These are phyloP conservation scores for Nannochloropsis gaditana DNA, from an alignment of 108 stramenopile species.

Conservation along the genomic window DNA sequence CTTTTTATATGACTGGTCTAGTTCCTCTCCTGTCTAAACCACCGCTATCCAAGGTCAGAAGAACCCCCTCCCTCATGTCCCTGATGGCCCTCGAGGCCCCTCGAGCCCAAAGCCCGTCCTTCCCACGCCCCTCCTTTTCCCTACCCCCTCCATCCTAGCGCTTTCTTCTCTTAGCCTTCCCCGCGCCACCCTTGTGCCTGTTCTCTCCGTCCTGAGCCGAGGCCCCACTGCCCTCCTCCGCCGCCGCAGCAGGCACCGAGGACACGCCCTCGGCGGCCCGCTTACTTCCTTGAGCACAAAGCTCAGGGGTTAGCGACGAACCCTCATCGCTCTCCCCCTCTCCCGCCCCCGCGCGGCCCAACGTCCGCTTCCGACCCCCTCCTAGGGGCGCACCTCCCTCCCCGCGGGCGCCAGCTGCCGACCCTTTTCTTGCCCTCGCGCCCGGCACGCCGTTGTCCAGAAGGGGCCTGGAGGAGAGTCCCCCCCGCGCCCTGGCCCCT, in stretches of 20 bases:
- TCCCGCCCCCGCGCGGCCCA: not conserved
- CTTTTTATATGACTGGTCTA: no score
- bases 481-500: not conserved
- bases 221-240: not conserved
- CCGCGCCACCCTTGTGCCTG: not conserved
- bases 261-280: not conserved
- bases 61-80: no score
- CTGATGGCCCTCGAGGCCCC: no score
- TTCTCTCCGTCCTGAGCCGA: not conserved
- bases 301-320: not conserved
- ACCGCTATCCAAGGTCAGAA: no score
- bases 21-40: not conserved
- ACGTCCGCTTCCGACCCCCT: not conserved
- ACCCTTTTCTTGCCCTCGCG: not conserved
- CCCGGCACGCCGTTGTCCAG: not conserved
- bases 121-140: no score
- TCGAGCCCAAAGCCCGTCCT: no score
- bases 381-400: not conserved
- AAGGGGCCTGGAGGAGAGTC: not conserved
- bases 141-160: not conserved
- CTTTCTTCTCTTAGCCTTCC: slow-evolving; percentile 8
- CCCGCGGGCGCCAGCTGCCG: not conserved
- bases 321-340: slow-evolving; percentile 12
- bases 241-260: not conserved
- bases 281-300: not conserved